phyloP scores from a whole-genome alignment of 108 stramenopile species.

The Craspedostauros australis region DNA sequence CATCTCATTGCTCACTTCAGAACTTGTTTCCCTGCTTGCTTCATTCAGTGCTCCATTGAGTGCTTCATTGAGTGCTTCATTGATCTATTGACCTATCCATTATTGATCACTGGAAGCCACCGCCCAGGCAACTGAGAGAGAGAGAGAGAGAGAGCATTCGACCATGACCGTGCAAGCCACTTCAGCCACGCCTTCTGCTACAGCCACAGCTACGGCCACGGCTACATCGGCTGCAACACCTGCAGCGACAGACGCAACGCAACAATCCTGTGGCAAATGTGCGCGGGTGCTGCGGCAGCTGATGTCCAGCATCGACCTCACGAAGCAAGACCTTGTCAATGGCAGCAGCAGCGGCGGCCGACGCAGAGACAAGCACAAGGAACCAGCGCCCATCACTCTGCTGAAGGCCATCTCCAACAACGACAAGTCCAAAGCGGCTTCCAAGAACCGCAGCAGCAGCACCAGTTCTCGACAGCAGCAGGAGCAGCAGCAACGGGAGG shows the following conservation, averaged over 20 bases:
- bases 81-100: too few species aligned
- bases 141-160: too few species aligned
- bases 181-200: too few species aligned
- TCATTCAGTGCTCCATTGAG: too few species aligned
- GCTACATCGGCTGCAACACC: too few species aligned
- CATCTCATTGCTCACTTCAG: too few species aligned
- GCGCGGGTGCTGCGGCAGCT: constrained; percentile 20
- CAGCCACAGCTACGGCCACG: too few species aligned
- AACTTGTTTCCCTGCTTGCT: too few species aligned
- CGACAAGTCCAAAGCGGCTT: background rate
- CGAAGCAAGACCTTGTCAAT: background rate
- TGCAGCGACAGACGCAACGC: background rate
- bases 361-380: background rate
- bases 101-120: too few species aligned
- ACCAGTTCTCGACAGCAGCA: background rate
- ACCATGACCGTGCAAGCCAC: too few species aligned
- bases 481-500: background rate
- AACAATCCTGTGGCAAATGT: constrained; percentile 24
- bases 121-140: too few species aligned
- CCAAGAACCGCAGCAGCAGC: background rate
- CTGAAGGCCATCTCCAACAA: constrained; percentile 15
- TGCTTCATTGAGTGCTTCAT: too few species aligned
- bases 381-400: constrained; percentile 22
- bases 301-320: constrained; percentile 12
- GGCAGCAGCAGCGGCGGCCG: background rate